Base-by-base conservation (phyloP, 495 filamentous ascomycete genomes). In the Patellaria atrata region DNA sequence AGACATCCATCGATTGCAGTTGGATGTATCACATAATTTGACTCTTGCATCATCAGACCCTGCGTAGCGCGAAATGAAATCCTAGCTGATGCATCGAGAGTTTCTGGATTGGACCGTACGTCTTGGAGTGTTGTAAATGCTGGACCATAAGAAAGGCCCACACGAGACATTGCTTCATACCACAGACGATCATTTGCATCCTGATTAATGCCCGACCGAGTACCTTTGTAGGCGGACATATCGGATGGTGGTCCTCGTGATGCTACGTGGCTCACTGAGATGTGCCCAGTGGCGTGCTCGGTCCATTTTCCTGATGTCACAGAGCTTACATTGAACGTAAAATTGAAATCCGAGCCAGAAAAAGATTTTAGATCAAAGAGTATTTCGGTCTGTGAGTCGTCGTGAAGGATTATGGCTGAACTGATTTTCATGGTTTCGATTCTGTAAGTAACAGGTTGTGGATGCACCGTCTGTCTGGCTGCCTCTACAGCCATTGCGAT, bases 71-170 rank as follows among this genome's bases (percentile, higher is more conserved):
- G 18, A 18, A 36, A 21, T 3, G 4, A 27, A 16, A 41, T 27
- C 9, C 32, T 49, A 26, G 41, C 45, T 7, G 14, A 35, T 11
- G 27, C 47, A 8, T 20, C 12, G 9, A 50, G 30, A 25, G 9
- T 33, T 15, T n/a, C 5, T 10, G 29, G 21, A 22, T 38, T 33
- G 6, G 33, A 30, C 3, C 35, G 33, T 22, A 53, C 39, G 1
- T 51, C 22, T 1, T 42, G 37, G 12, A 54, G 30, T 10, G 24
- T 33, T 22, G 37, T 39, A 33, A 58, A 58, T 0, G 30, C 31
- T 8, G 35, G 34, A 11, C 53, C 51, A 22, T 48, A 58, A 9
- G 30, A 30, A 0, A 56, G 37, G 4, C 56, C 54, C n/a, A 40
- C 18, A 1, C 38, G 27, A 1, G 34, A 13, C 17, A 56, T 48